A percentile compares a stretch with the other conserved stretches of the same genome.
phyloP scores from a whole-genome alignment of 2,329 filamentous ascomycete species.

The Xylaria hypoxylon region DNA sequence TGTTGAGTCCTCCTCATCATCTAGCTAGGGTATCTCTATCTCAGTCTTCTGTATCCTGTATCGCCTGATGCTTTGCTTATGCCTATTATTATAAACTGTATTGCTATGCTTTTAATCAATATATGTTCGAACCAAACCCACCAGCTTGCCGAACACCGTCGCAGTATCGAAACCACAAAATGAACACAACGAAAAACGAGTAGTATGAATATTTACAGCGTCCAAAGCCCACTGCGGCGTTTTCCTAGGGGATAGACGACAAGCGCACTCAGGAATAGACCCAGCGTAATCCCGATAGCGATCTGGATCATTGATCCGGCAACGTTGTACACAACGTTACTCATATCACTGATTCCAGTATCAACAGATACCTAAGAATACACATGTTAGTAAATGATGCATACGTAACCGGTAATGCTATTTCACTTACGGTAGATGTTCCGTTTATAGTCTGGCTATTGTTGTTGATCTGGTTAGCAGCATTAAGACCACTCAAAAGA shows the following conservation, averaged over 20 bases:
- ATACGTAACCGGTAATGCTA: background rate
- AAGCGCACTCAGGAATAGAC: conserved; percentile 62
- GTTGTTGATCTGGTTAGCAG: conserved; percentile 59
- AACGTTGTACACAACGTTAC: conserved; percentile 58
- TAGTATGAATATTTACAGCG: conserved; percentile 52
- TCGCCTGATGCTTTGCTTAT: conserved; percentile 11
- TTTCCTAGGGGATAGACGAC: conserved; percentile 63
- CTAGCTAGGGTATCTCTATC: conserved; percentile 24
- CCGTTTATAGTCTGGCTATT: conserved; percentile 52
- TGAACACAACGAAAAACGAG: conserved; percentile 6
- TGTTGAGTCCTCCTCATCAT: background rate
- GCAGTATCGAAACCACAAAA: conserved; percentile 13
- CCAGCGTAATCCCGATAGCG: conserved; percentile 64
- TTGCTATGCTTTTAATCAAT: conserved; percentile 19
- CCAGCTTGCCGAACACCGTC: conserved; percentile 14
- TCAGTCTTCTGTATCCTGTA: conserved; percentile 2
- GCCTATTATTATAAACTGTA: conserved; percentile 14
- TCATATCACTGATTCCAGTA: conserved; percentile 50
- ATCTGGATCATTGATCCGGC: conserved; percentile 65
- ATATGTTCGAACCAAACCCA: background rate
- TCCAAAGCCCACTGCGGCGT: conserved; percentile 62
- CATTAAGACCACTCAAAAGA: conserved; percentile 58
- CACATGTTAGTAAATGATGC: conserved; percentile 7
- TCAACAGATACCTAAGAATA: conserved; percentile 41
- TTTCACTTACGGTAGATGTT: conserved; percentile 48